Evolutionary conservation across 495 filamentous ascomycete species (phyloP), one percentile per base, ranked within the genome.

Genomic region (Mytilinidion resinicola): DNA sequence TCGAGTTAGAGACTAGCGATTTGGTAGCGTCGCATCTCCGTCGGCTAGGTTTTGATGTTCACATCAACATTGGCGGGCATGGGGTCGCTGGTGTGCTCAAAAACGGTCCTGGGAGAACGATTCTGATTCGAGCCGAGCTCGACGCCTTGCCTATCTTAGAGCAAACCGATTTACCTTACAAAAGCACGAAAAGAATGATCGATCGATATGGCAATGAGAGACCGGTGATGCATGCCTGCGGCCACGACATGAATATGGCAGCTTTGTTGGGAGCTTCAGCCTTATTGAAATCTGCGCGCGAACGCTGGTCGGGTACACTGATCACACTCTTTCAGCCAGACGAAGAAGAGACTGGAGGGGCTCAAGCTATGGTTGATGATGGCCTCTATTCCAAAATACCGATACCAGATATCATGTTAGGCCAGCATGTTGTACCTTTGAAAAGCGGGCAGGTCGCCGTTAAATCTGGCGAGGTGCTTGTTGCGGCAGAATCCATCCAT

Each of bases 141-240:
- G 46, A 59, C 20, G 56, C 56, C 5, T 36, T 59, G 17, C 48
- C 56, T 1, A 30, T 53, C 33, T 14, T 30, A 21, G 56, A 59
- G 15, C 33, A 20, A 10, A 59, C 56, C 4, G 48, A 35, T 21
- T n/a, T 59, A 4, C 33, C 56, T 2, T 59, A 59, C 46, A 39
- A 33, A 6, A 59, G 56, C 20, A 42, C 30, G 12, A 53, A 59
- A 33, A 25, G 34, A 6, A 42, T 39, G 12, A 53, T 38, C 15
- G 56, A 52, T 36, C 15, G 36, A 1, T 12, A 53, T 9, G 46
- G 56, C 30, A 53, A 53, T 43, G 47, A 43, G 38, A 39, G 19
- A 17, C 56, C 48, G 47, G 56, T 59, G 6, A 59, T 59, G 56
- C 56, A 59, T 59, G 56, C 56, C 34, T 59, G 56, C 37, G 47